Evolutionary conservation across 106 monocot species (phyloP), one percentile per base, ranked within the genome.

Genomic region (Iris macrosiphon): DNA sequence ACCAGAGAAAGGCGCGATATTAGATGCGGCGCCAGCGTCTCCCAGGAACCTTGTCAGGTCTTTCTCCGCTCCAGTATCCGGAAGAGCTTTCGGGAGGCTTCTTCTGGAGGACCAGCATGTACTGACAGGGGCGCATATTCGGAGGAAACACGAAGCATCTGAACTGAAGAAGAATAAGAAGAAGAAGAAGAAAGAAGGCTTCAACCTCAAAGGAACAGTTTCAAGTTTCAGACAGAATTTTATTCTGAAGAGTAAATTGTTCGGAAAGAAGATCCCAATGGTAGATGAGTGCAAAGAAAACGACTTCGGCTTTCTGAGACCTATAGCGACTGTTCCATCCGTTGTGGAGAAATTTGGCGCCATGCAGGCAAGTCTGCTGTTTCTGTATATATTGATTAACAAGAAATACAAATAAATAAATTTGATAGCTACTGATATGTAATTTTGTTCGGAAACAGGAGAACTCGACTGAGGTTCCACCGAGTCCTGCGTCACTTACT

Each of bases 401-500:
- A 15, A 14, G 49, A 4, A 49, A 28, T 27, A 29, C n/a, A 14
- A 28, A 28, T 49, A 25, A 47, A 29, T n/a, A 46, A 17, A 16
- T 19, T 46, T 3, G 7, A 46, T 46, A 19, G 45, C 18, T 25
- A 2, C 22, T 22, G 9, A 21, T 12, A 12, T 32, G 31, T 32
- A 21, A 49, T 52, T 57, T 61, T 75, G 7, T 45, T 43, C 69
- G 44, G 27, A 35, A 25, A 52, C 79, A 89, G 96, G 96, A 90
- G 14, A 96, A 96, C 55, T 74, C 63, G 14, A 96, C 96, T 3
- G 89, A 96, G 65, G 89, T 96, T 30, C 96, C 96, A 30, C 96
- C 96, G 38, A 96, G 86, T 33, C 96, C 96, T 42, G 96, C 74
- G 62, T 96, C 96, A 25, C 39, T 77, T 52, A 74, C 61, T 31